Conservation (phyloP, 106 monocot species). For the Ottelia alismoides region DNA sequence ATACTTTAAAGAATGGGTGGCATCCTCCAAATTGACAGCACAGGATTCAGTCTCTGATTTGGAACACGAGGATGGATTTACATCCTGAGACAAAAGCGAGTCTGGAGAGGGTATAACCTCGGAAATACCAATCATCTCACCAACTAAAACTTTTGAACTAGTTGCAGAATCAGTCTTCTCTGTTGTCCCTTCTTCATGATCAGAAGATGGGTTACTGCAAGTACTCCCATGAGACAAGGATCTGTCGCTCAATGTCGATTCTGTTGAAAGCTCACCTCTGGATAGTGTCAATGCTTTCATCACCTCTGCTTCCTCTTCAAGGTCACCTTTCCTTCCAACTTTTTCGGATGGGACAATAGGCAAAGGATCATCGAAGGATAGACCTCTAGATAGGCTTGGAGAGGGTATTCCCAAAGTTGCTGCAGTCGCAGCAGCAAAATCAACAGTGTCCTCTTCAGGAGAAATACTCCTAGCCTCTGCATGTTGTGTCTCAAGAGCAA, state of each 20-base stretch:
- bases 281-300: constrained; percentile 63
- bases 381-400: constrained; percentile 57
- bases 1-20: too few species aligned
- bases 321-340: constrained; percentile 43
- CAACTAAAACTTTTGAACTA: not conserved
- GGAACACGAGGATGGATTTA: too few species aligned
- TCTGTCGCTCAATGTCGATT: not conserved
- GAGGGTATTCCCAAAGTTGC: constrained; percentile 76
- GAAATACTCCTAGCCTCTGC: constrained; percentile 11
- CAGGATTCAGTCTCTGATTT: too few species aligned
- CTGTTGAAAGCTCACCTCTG: constrained; percentile 20
- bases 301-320: constrained; percentile 69
- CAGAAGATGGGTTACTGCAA: not conserved
- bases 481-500: constrained; percentile 44
- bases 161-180: not conserved
- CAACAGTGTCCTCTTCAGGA: constrained; percentile 50
- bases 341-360: constrained; percentile 14
- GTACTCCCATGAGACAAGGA: constrained; percentile 2
- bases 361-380: constrained; percentile 53
- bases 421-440: constrained; percentile 89
- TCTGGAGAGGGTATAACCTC: constrained; percentile 14
- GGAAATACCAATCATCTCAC: constrained; percentile 10
- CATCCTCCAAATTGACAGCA: too few species aligned
- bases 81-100: not conserved
- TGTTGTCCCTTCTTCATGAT: not conserved